Evolutionary conservation across 805 yeast species (phyloP).

Genomic region (Candida ovalis): DNA sequence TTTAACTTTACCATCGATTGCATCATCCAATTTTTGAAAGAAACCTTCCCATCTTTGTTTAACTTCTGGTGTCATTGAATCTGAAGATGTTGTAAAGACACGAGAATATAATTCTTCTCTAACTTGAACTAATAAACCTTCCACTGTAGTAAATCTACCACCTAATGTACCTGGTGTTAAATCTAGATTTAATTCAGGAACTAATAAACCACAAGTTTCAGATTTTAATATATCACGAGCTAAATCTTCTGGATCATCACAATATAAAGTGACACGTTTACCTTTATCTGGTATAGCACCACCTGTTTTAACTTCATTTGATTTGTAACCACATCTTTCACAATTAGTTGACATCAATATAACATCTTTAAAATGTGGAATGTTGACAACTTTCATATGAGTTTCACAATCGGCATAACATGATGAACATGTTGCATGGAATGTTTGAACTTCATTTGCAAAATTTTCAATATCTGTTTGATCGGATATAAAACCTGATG

Average conservation of each 20-base stretch:
- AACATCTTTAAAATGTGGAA: conserved; percentile 98
- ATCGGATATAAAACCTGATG: conserved; percentile 63
- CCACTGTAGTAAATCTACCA: conserved; percentile 95
- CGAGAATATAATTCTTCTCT: conserved; percentile 82
- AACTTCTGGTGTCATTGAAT: conserved; percentile 80
- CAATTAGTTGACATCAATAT: conserved; percentile 94
- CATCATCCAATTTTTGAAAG: conserved; percentile 69
- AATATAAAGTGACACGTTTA: conserved; percentile 61
- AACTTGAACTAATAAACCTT: conserved; percentile 88
- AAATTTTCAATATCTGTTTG: conserved; percentile 80
- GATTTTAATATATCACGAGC: conserved; percentile 92
- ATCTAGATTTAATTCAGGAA: conserved; percentile 89
- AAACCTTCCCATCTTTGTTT: conserved; percentile 80
- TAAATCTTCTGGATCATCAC: conserved; percentile 89
- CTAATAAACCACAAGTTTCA: conserved; percentile 81
- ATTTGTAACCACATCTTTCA: conserved; percentile 89
- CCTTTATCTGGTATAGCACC: conserved; percentile 93
- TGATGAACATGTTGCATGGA: conserved; percentile 87
- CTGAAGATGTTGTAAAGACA: conserved; percentile 82
- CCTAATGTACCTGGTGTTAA: conserved; percentile 96
- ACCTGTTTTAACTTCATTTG: conserved; percentile 98
- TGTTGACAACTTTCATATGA: conserved; percentile 93
- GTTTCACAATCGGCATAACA: conserved; percentile 83
- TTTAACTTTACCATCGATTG: conserved; percentile 73
- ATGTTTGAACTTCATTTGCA: conserved; percentile 87